Evolutionary conservation across 2,329 filamentous ascomycete species (phyloP), one percentile per base, ranked within the genome.

Genomic region (Aspergillus floridensis): DNA sequence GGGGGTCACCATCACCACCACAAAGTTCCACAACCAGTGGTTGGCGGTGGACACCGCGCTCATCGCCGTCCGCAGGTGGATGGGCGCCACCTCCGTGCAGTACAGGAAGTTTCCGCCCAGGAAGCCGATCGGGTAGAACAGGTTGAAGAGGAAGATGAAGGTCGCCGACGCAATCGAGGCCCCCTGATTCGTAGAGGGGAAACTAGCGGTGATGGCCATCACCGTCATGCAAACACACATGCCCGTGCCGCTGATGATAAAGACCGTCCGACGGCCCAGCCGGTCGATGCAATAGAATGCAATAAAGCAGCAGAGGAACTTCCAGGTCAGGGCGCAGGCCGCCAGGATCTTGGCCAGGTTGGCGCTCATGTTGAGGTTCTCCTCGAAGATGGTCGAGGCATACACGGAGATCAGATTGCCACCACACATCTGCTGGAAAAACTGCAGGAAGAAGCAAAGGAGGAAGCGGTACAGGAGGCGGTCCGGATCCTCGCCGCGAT

Each of bases 1-100:
- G 0, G 86, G 86, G 0, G 85, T 86, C 49, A 88, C 81, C 81
- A 86, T 85, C 49, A 88, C 86, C 31, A 88, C 83, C 63, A 87
- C 76, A 70, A 87, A 87, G 70, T 85, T 85, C 71, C 80, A 81
- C 7, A 81, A 69, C 83, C 83, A 85, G 71, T 85, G 81, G 0
- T 85, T 88, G 2, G 82, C 82, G 16, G 87, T 75, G 1, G 86
- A 86, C 67, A 87, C 87, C 49, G 84, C 82, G n/a, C 83, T 82
- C 61, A 66, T 66, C 24, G 79, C 77, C 16, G 81, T 84, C 58
- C 84, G 80, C 46, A 84, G 85, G 26, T 80, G 76, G 48, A 86
- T 72, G 44, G 84, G 66, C 59, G 79, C 80, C 61, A 80, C 72
- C 58, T 81, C 81, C 22, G 80, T 76, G 0, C 76, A 68, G 48